Evolutionary conservation across 2,329 filamentous ascomycete species (phyloP), one percentile per base, ranked within the genome.

Genomic region (Didymella lethalis): DNA sequence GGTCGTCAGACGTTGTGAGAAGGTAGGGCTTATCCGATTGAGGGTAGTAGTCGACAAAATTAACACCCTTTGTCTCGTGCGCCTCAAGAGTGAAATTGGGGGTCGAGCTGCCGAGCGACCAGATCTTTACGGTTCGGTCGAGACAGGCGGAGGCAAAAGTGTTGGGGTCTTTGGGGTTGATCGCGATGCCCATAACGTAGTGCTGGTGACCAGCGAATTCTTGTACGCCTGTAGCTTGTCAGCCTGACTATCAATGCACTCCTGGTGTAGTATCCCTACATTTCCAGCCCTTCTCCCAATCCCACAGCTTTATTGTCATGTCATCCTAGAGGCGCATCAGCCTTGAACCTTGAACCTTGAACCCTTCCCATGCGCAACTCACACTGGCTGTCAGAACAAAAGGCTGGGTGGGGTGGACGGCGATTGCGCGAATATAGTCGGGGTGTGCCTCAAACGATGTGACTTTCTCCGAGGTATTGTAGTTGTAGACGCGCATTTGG

Each of bases 401-500:
- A 1, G 95, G 93, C 75, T 97, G 93, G 44, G 93, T 93, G 7
- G 95, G 95, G 78, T 99, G 95, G 36, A 99, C 92, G 64, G 90
- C 92, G 69, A 99, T 97, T 49, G 95, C 93, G 71, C 95, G 91
- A 76, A 99, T 98, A 76, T 99, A 99, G 80, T 99, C 95, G 61
- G 95, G 95, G 77, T 99, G 95, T 50, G 93, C 94, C 82, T 98
- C 94, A 79, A 97, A 98, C 16, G 91, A 91, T 53, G 93, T 94
- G 73, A 98, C 95, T 86, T 97, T 98, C 81, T 99, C 95, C 61
- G 92, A 96, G 53, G 95, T 99, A 82, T 99, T 98, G 86, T 98
- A 99, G 83, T 99, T 98, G 86, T 97, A 96, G 7, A 76, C 75
- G 54, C 94, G 90, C 62, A 90, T 77, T 73, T 90, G 86, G 82